Conservation (phyloP, 139 green algal species). For the Volvox reticuliferus region DNA sequence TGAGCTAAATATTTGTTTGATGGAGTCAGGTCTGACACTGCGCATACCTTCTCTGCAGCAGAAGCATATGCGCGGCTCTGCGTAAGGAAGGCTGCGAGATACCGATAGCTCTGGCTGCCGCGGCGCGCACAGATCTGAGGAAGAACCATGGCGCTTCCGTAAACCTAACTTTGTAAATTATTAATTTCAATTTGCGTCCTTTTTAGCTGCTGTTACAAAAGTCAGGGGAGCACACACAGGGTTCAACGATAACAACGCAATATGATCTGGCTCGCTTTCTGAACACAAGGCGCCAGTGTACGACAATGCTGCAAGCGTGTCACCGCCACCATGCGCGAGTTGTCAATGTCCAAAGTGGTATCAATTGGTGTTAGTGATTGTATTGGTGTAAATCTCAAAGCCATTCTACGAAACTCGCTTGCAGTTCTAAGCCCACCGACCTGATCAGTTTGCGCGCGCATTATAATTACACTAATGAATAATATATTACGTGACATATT, state of each 20-base stretch:
- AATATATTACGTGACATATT: not conserved
- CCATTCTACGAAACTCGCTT: not conserved
- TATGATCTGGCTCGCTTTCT: not conserved
- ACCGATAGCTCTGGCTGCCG: constrained; percentile 1
- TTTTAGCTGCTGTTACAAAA: not conserved
- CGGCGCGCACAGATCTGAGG: constrained; percentile 6
- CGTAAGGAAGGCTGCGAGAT: not conserved
- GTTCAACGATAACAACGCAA: not conserved
- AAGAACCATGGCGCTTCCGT: constrained; percentile 1
- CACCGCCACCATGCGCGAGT: not conserved
- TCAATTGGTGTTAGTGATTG: too few relatives aligned
- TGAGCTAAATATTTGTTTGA: not conserved
- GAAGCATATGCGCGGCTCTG: constrained; percentile 18
- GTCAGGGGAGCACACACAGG: not conserved
- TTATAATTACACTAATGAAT: not conserved
- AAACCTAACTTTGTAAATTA: constrained; percentile 5
- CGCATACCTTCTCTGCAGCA: constrained; percentile 19
- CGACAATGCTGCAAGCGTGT: not conserved
- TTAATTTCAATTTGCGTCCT: not conserved
- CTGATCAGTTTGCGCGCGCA: not conserved
- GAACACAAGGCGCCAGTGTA: not conserved
- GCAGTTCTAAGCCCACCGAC: not conserved
- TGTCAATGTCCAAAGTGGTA: not conserved
- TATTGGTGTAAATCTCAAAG: too few relatives aligned
- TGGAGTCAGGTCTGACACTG: not conserved